phyloP scores from a whole-genome alignment of 2,329 filamentous ascomycete species.

The Truncatella angustata region DNA sequence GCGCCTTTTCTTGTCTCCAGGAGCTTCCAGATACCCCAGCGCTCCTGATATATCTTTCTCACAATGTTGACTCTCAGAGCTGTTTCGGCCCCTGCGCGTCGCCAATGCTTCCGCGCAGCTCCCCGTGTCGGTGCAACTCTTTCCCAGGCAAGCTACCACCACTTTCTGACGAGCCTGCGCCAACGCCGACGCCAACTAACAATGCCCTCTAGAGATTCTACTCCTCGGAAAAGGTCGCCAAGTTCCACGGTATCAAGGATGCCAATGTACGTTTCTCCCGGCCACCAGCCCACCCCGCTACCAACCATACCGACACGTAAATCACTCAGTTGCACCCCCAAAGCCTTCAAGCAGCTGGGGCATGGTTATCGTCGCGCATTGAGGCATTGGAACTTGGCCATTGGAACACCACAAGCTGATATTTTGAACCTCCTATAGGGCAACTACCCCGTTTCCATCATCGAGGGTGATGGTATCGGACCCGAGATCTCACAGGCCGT shows the following conservation, averaged over 20 bases:
- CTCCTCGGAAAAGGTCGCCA: constrained; percentile 74
- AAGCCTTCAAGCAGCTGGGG: neutral
- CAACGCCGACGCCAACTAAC: constrained; percentile 10
- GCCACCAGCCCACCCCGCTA: constrained; percentile 13
- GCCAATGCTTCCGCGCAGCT: constrained; percentile 74
- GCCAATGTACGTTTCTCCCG: constrained; percentile 65
- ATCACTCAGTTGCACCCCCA: constrained; percentile 35
- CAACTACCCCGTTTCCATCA: constrained; percentile 93
- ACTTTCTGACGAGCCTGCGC: constrained; percentile 8
- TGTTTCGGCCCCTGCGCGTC: constrained; percentile 71
- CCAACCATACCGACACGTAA: constrained; percentile 27
- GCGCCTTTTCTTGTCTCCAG: constrained; percentile 12
- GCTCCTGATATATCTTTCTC: constrained; percentile 28
- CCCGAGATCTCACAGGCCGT: constrained; percentile 97
- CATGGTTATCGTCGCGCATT: no score
- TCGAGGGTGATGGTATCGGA: constrained; percentile 98
- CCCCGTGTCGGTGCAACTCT: constrained; percentile 51
- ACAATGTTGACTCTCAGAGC: constrained; percentile 83
- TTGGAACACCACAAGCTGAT: constrained; percentile 16
- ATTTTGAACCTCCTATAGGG: constrained; percentile 63
- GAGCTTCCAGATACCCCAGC: neutral
- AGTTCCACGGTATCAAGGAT: constrained; percentile 90
- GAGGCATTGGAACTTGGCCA: neutral
- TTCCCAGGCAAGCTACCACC: constrained; percentile 27
- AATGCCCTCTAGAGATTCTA: constrained; percentile 53